Evolutionary conservation across 2,329 filamentous ascomycete species (phyloP).

Genomic region (Fusarium poae): DNA sequence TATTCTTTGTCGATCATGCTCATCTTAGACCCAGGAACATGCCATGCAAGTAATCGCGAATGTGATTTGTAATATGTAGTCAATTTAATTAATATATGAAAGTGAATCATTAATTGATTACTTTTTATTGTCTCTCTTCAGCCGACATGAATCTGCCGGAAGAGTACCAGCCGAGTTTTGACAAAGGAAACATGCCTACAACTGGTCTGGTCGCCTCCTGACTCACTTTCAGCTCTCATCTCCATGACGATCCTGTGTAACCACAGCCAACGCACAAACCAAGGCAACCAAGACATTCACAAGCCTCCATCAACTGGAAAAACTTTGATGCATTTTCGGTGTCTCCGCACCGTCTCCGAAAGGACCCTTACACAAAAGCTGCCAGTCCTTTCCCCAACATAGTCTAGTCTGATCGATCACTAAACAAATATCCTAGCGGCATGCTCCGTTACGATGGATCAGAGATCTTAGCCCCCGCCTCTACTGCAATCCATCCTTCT

Average conservation of each 20-base stretch:
- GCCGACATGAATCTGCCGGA: background rate
- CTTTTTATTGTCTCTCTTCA: background rate
- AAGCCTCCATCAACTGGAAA: conserved; percentile 17
- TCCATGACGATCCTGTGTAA: background rate
- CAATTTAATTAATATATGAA: too few relatives aligned
- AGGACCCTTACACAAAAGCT: background rate
- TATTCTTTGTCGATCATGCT: background rate
- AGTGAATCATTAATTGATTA: too few relatives aligned
- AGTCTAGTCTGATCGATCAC: conserved; percentile 12
- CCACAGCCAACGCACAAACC: background rate
- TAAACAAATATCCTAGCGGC: conserved; percentile 6
- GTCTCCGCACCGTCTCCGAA: background rate
- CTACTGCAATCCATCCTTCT: background rate
- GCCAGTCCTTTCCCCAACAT: background rate
- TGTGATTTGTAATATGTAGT: background rate
- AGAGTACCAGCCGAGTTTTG: background rate
- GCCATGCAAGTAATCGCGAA: background rate
- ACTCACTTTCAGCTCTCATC: background rate
- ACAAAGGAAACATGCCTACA: background rate
- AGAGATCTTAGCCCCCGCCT: conserved; percentile 14
- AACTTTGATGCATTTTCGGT: conserved; percentile 13
- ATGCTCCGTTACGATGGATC: background rate
- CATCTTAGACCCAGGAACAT: background rate
- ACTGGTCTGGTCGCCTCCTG: background rate
- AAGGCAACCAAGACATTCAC: conserved; percentile 10